Base-by-base conservation (phyloP, 2,329 filamentous ascomycete genomes). In the Hypoxylon sp. region DNA sequence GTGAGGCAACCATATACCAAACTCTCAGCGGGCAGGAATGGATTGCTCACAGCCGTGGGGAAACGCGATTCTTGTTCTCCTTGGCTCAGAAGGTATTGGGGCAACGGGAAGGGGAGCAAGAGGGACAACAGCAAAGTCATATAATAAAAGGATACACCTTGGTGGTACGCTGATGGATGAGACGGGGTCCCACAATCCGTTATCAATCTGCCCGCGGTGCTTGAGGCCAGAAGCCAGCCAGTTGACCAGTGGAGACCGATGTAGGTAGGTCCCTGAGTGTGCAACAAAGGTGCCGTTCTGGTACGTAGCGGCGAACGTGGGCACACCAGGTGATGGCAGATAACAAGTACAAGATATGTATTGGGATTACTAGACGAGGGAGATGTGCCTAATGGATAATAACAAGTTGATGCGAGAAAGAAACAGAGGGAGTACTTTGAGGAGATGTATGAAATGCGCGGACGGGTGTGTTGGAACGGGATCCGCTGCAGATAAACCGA, bases 401-500 rank as follows among this genome's bases (percentile, higher is more conserved):
- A 61, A 63, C 54, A 51, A 63, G 52, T 66, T 19, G 59, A 63
- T 48, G 46, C 57, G 61, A 61, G 53, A 54, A 66, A 52, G 44
- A 58, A 55, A 70, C 44, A 42, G 61, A 58, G 46, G 55, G 39
- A 61, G 59, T 62, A 59, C 62, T 69, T 63, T 55, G 57, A 37
- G 29, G 42, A 55, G 59, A 64, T 64, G 64, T 71, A 63, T 44
- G 58, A 60, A 60, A 70, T 61, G 57, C 52, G 66, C 42, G 55
- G 65, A 66, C 59, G 62, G 69, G 50, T 67, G 51, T 63, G 65
- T 67, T 67, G 44, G 63, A 63, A 53, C 59, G 64, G 67, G 69
- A 69, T 72, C 69, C 66, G 73, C 72, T 74, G 65, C 64, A 74
- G 73, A 76, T 75, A 74, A 75, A 75, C 70, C 73, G 74, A 76